Base-by-base conservation (phyloP, 768 basidiomycete genomes). In the Royoungia palumana region DNA sequence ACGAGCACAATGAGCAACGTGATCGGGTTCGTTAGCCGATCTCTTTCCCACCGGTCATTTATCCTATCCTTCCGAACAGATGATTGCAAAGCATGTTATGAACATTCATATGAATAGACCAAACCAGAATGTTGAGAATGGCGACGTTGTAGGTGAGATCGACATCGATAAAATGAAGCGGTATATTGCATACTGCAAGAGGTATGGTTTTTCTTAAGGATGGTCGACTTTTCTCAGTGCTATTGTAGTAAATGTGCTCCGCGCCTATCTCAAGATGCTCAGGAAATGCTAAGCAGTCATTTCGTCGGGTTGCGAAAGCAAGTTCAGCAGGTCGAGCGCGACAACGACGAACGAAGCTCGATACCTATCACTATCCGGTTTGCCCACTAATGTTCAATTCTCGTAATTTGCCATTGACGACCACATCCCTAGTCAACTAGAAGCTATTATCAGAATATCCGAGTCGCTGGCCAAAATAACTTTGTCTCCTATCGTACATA, bases 391-490 rank as follows among this genome's bases (percentile, higher is more conserved):
- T 19, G 25, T 19, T 2, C 17, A 5, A 34, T 27, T 14, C 21
- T 25, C 39, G 13, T 37, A n/a, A 19, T 21, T 46, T 17, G 16
- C 48, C 19, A 24, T 44, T 56, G 28, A 55, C 19, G 10, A 39
- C 35, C 14, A n/a, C 34, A 41, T 46, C 37, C 19, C 30, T 47
- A 83, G 81, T 44, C 96, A 99, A 84, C 78, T 99, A 5, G 96
- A 99, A 73, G 96, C 96, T 35, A 94, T 99, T 64, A 94, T 98
- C 63, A 94, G 96, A 30, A 98, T 98, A 64, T 98, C 96, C 2
- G 96, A 99, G 66, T 87, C 95, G 3, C 75, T 97, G 17, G 94
- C 95, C 12, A 99, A 98, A 63, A 80, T 97, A 70, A 93, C 93
- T 4, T 76, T 99, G 14, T 86, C 88, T 0, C 77, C 91, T 0